A percentile compares a stretch with the other conserved stretches of the same genome.
These are phyloP conservation scores for Fusarium luffae DNA, from an alignment of 2,329 filamentous ascomycete species.

Conservation along the genomic window DNA sequence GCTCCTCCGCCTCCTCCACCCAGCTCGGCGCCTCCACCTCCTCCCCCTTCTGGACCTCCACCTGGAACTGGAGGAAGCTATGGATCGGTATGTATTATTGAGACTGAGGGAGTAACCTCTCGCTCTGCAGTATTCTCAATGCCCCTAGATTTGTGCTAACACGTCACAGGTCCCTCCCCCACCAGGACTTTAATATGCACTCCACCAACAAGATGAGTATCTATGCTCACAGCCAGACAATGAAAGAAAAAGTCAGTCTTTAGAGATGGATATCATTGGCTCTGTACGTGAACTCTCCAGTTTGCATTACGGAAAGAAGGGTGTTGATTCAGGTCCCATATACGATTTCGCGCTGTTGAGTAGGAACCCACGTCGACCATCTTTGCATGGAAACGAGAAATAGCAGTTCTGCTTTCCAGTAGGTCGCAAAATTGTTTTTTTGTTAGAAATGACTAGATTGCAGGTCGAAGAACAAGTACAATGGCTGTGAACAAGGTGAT, in stretches of 20 bases:
- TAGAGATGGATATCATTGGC: constrained; percentile 25
- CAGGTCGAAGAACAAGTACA: constrained; percentile 29
- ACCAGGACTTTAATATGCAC: constrained; percentile 59
- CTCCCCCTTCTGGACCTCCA: constrained; percentile 57
- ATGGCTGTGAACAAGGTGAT: constrained; percentile 26
- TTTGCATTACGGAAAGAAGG: constrained; percentile 34
- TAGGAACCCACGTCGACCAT: constrained; percentile 28
- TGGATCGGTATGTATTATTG: constrained; percentile 66
- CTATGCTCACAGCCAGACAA: constrained; percentile 7
- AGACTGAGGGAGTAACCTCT: not conserved
- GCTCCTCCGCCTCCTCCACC: constrained; percentile 68
- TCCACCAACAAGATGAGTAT: not conserved
- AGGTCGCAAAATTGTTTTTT: constrained; percentile 33
- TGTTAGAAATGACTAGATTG: constrained; percentile 34
- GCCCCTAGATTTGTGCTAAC: constrained; percentile 26
- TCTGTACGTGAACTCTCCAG: constrained; percentile 40
- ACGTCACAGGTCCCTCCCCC: constrained; percentile 63
- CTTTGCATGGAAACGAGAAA: constrained; percentile 26
- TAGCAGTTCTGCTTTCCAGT: constrained; percentile 37
- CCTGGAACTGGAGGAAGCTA: constrained; percentile 62
- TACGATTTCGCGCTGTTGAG: constrained; percentile 31
- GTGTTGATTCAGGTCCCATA: constrained; percentile 39
- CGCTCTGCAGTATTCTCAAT: not conserved
- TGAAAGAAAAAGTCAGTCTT: constrained; percentile 6
- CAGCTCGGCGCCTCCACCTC: constrained; percentile 55